Conservation (phyloP, 2,329 filamentous ascomycete species). For the Trichoderma cornu-damae region DNA sequence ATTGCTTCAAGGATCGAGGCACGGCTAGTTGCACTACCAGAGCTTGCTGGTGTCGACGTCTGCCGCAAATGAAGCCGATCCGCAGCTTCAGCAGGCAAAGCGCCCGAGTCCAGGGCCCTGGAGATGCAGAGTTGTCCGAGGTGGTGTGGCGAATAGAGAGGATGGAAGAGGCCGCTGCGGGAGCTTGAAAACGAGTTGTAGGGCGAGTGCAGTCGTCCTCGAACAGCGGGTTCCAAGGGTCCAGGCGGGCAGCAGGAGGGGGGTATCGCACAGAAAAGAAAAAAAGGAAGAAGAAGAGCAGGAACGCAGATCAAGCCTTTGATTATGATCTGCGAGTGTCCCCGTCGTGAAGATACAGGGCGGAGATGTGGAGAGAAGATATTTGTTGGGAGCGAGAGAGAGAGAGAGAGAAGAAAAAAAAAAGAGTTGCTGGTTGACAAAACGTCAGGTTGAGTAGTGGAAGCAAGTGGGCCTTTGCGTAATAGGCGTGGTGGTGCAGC, state of each 20-base stretch:
- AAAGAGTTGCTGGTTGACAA: constrained; percentile 28
- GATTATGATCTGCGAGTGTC: neutral
- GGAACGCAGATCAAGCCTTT: constrained; percentile 19
- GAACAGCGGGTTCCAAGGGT: constrained; percentile 32
- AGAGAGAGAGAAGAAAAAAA: constrained; percentile 20
- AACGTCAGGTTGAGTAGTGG: constrained; percentile 35
- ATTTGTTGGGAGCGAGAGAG: constrained; percentile 22
- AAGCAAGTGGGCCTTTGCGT: constrained; percentile 37
- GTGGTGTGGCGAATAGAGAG: neutral
- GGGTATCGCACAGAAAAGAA: constrained; percentile 19
- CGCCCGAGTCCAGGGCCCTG: neutral
- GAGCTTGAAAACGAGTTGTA: constrained; percentile 24
- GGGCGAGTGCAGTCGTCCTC: constrained; percentile 40
- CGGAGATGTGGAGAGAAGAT: constrained; percentile 18
- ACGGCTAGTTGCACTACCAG: neutral
- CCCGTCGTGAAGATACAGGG: constrained; percentile 12
- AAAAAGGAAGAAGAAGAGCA: constrained; percentile 20
- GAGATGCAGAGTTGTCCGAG: neutral
- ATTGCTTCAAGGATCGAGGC: neutral
- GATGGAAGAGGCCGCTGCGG: neutral
- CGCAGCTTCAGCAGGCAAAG: neutral
- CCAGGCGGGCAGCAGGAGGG: constrained; percentile 16
- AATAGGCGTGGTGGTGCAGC: constrained; percentile 28
- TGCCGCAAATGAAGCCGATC: neutral
- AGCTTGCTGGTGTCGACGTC: neutral